Base-by-base conservation (phyloP, 2,329 filamentous ascomycete genomes). In the Byssothecium circinans region DNA sequence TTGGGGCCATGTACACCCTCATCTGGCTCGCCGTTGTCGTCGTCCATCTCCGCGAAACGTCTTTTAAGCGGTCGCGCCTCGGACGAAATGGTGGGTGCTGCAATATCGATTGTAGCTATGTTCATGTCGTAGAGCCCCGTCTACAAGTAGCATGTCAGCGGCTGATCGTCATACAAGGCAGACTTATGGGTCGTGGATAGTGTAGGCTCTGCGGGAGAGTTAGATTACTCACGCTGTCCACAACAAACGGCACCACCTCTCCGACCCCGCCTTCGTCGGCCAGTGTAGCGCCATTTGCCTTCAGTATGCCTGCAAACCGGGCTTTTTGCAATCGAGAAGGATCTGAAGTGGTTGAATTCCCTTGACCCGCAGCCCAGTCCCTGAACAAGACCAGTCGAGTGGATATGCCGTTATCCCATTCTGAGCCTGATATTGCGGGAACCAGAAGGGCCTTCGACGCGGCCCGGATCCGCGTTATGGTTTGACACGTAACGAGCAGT, bases 361-460 rank as follows among this genome's bases (percentile, higher is more conserved):
- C 52, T 60, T 68, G 56, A 52, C 57, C 60, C 46, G 61, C 55
- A 42, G 64, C 51, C 63, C 74, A 91, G 72, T 96, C 89, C 60
- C 87, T 81, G 69, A 94, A 95, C 27, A 96, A 70, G 19, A 87
- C 86, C 51, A 96, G 69, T 44, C 90, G 80, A 34, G 84, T 88
- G 52, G 83, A 82, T 30, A 96, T 76, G 25, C 84, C 86, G 54
- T 83, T 84, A 51, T 96, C 91, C 91, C 91, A 96, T 34, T 87
- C 82, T 17, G 78, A 78, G 12, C 87, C 85, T 47, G 86, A 86
- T 53, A 96, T 78, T 33, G 89, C 84, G 14, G 91, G 87, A 43
- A 86, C 81, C 40, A 97, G 75, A 10, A 86, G 81, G 12, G 91
- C 87, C 56, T 78, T 81, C 55, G 75, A 78, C 54, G 81, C 85